Evolutionary conservation across 441 rosid species (phyloP).

Genomic region (Melianthus villosus): DNA sequence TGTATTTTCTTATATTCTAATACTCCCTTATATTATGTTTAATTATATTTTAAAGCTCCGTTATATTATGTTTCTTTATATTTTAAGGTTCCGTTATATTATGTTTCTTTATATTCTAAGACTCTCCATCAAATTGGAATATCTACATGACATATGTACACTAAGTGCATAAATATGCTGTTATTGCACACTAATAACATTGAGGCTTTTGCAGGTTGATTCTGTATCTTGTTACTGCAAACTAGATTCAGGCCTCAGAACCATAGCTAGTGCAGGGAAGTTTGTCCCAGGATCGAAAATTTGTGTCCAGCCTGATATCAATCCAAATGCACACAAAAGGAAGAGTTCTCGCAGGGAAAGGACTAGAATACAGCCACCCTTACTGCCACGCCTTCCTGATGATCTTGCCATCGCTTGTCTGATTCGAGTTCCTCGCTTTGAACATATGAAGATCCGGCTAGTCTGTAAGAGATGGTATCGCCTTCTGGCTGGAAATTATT

Average conservation of each 20-base stretch:
- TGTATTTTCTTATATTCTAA: no score
- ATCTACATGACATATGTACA: no score
- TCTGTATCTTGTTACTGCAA: constrained; percentile 34
- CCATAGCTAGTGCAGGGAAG: constrained; percentile 35
- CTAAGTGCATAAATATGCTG: no score
- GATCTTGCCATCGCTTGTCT: constrained; percentile 47
- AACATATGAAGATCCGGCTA: constrained; percentile 35
- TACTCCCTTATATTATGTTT: no score
- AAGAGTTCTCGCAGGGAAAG: constrained; percentile 22
- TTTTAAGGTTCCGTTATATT: no score
- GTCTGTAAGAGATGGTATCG: constrained; percentile 43
- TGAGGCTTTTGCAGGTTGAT: constrained; percentile 35
- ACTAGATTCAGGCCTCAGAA: constrained; percentile 38
- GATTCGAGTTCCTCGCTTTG: constrained; percentile 33
- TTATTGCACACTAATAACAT: no score
- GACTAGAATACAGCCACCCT: constrained; percentile 30
- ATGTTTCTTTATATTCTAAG: no score
- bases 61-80: no score
- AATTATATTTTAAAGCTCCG: no score
- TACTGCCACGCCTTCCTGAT: constrained; percentile 40
- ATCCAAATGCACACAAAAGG: constrained; percentile 42
- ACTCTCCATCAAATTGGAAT: no score
- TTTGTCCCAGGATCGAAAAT: constrained; percentile 34
- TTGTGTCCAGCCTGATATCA: constrained; percentile 39
- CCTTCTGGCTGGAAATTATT: constrained; percentile 32